Evolutionary conservation across 2,329 filamentous ascomycete species (phyloP), one percentile per base, ranked within the genome.

Genomic region (Aureobasidium namibiae): DNA sequence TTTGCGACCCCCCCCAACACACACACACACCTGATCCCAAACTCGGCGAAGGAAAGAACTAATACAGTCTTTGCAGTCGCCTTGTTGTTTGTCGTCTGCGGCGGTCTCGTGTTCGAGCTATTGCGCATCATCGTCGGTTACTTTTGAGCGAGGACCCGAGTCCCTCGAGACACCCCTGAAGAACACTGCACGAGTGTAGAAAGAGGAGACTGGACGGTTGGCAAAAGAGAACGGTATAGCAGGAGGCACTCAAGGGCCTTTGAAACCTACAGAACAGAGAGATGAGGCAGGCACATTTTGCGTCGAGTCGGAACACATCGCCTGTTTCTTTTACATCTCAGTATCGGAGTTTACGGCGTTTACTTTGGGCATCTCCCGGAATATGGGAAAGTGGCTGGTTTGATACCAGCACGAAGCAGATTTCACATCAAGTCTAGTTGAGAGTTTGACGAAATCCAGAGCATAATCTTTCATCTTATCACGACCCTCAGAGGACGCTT

Each of bases 41-140:
- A 9, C 3, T 24, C 4, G 41, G 8, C 4, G 8, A 16, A 48
- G 11, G 50, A 71, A 71, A 63, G 50, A 78, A 16, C 80, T 83
- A 0, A 75, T 86, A 54, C 78, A 76, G 60, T 75, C 73, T 60
- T 72, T 73, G 74, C 86, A 63, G 78, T 80, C 52, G 61, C 85
- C 34, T 77, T 87, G 56, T 78, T 79, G n/a, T 86, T 87, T 69
- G 80, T 85, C 57, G 76, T 87, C 49, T 80, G 80, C 67, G 84
- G 83, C 41, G 83, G 83, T 24, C 66, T 86, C 21, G 65, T 84
- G 39, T 80, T 85, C 65, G 82, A 85, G 68, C 67, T 84, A 11
- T 63, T 84, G 21, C 74, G 78, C 62, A 66, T 79, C 60, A 75
- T 79, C 63, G 75, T 78, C 62, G 65, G 65, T 4, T 64, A 59